These are phyloP conservation scores for Komagataea norvegica DNA, from an alignment of 1,139 yeast species.

Conservation along the genomic window DNA sequence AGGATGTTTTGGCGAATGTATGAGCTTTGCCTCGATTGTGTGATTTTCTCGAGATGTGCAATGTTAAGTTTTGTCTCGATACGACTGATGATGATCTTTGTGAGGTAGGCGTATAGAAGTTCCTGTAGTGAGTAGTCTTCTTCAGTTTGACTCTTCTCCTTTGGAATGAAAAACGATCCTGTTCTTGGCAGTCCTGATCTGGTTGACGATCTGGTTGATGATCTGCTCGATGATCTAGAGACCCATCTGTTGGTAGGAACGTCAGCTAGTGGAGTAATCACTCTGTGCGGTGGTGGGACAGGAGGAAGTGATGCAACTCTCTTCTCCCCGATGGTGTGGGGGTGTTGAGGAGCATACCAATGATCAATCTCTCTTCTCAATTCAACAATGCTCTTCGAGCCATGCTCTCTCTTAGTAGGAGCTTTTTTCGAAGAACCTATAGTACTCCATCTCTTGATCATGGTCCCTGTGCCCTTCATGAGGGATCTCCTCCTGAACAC, in stretches of 20 bases:
- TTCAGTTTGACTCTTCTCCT: background rate
- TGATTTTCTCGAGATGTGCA: slow-evolving; percentile 1
- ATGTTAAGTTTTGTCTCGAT: slow-evolving; percentile 6
- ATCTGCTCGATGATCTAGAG: background rate
- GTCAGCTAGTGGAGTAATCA: slow-evolving; percentile 3
- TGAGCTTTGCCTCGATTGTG: slow-evolving; percentile 8
- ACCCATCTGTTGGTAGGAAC: background rate
- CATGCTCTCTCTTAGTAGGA: slow-evolving; percentile 11
- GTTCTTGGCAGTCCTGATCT: background rate
- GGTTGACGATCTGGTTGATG: background rate
- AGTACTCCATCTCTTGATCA: slow-evolving; percentile 9
- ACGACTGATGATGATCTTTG: slow-evolving; percentile 5
- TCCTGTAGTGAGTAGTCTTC: slow-evolving; percentile 1
- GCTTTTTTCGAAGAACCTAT: slow-evolving; percentile 13
- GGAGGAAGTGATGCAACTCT: slow-evolving; percentile 14
- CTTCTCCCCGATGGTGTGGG: background rate
- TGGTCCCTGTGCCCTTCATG: slow-evolving; percentile 1
- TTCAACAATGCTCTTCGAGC: slow-evolving; percentile 24
- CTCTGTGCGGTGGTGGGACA: slow-evolving; percentile 22
- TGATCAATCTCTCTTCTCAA: slow-evolving; percentile 24
- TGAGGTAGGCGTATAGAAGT: slow-evolving; percentile 1
- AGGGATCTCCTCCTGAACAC: background rate
- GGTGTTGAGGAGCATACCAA: slow-evolving; percentile 13
- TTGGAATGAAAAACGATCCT: background rate
- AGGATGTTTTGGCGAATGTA: slow-evolving; percentile 4